phyloP scores from a whole-genome alignment of 1,139 yeast genomes.

The Nakaseomyces glabratus region DNA sequence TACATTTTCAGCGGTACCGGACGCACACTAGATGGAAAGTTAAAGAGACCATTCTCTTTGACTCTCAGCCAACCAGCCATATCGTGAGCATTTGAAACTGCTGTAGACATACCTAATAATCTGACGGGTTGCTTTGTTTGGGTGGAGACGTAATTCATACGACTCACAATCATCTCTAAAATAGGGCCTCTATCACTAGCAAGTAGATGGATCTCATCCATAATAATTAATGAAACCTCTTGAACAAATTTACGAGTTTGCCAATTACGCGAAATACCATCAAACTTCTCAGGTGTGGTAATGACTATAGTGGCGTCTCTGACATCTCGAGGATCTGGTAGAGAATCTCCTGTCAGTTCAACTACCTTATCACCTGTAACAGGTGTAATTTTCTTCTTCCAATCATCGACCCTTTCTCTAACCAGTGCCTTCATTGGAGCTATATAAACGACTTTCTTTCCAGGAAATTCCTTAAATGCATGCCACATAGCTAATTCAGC shows the following conservation, averaged over 20 bases:
- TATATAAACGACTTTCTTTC: constrained; percentile 81
- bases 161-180: constrained; percentile 95
- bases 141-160: constrained; percentile 86
- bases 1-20: constrained; percentile 98
- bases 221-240: constrained; percentile 79
- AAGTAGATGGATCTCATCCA: constrained; percentile 95
- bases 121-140: constrained; percentile 70
- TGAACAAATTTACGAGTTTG: constrained; percentile 90
- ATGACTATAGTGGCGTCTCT: constrained; percentile 83
- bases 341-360: constrained; percentile 92
- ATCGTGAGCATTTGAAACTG: constrained; percentile 95
- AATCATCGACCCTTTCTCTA: constrained; percentile 91
- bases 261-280: constrained; percentile 98
- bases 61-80: constrained; percentile 98
- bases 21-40: constrained; percentile 91
- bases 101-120: constrained; percentile 89
- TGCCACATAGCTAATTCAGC: constrained; percentile 98
- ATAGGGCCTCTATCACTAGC: constrained; percentile 99
- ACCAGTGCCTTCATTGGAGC: constrained; percentile 99
- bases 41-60: constrained; percentile 68
- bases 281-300: constrained; percentile 97
- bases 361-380: constrained; percentile 63
- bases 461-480: constrained; percentile 73
- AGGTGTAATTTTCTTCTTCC: constrained; percentile 65
- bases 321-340: constrained; percentile 84